Percentiles rank a stretch among this genome's conserved stretches.
Evolutionary conservation across 768 basidiomycete species (phyloP).

Genomic region (Rhodotorula kratochvilovae): DNA sequence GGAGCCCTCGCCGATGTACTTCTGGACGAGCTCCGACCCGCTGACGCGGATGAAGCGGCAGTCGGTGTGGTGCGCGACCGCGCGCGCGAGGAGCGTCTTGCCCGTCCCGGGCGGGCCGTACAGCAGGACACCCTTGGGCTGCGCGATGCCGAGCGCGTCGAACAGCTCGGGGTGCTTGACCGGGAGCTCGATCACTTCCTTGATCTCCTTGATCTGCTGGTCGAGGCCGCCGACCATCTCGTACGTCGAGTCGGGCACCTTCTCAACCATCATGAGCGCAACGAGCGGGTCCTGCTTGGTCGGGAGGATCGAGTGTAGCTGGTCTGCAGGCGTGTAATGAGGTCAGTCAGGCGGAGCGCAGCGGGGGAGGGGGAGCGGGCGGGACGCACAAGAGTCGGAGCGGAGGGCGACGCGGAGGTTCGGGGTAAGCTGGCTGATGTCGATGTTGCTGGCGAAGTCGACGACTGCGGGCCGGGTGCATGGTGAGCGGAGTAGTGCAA

Average conservation of each 20-base stretch:
- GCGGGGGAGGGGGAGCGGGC: not conserved
- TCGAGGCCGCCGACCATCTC: conserved; percentile 99
- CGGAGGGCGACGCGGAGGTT: conserved; percentile 89
- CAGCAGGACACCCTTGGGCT: conserved; percentile 90
- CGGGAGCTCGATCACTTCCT: conserved; percentile 95
- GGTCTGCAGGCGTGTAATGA: conserved; percentile 53
- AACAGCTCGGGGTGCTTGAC: conserved; percentile 97
- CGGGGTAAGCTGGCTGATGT: conserved; percentile 70
- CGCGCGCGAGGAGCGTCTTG: conserved; percentile 89
- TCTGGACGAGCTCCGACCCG: conserved; percentile 90
- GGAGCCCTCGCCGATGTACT: conserved; percentile 95
- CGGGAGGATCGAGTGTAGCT: conserved; percentile 90
- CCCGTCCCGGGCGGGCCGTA: conserved; percentile 96
- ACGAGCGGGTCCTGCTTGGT: conserved; percentile 98
- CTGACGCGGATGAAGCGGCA: conserved; percentile 96
- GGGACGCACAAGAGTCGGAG: conserved; percentile 61
- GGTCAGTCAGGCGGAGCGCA: not conserved
- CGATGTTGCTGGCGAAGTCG: conserved; percentile 83
- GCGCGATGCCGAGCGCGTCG: conserved; percentile 91
- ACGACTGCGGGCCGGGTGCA: conserved; percentile 60
- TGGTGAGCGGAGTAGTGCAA: not conserved
- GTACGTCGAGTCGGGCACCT: conserved; percentile 97
- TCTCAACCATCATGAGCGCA: conserved; percentile 99
- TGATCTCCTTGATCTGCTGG: conserved; percentile 97
- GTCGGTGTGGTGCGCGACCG: conserved; percentile 95